Base-by-base conservation (phyloP, 352 stramenopile genomes). In the Peronospora destructor region DNA sequence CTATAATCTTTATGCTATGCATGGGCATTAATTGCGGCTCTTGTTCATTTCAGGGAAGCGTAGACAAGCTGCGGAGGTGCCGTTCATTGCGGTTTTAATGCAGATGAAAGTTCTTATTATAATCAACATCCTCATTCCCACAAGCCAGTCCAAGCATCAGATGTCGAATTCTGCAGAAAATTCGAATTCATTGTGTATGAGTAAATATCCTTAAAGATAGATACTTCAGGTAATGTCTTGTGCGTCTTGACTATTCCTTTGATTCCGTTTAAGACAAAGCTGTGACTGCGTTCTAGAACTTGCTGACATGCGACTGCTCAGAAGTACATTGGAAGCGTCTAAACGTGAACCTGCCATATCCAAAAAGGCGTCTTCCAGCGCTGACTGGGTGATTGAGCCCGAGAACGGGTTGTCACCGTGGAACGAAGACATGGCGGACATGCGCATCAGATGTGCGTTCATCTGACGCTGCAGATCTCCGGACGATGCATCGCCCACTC, bases 291-390 rank as follows among this genome's bases (percentile, higher is more conserved):
- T 54, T 17, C 33, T 42, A 26, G 56, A 37, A 39, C 44, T 36
- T 6, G 34, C 19, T 26, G 69, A 60, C 45, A 77, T 79, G 9
- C 73, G 74, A 45, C 72, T 88, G 17, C 64, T 69, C 35, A 89
- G 54, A 5, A 91, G 53, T 37, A 91, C 73, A 55, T 73, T 87
- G 10, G 80, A 87, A 30, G 75, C 61, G 32, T 91, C 80, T 29
- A 91, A 58, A 2, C 76, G 73, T 0, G 80, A 91, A 14, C 80
- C 80, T 2, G 82, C 80, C 75, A 93, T 87, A 40, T 93, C 82
- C 21, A 93, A 59, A 40, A 93, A 91, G 8, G 82, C 82, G 8
- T 93, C 82, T 64, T 87, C 82, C 17, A 93, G 62, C 10, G 79
- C 79, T 4, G 82, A 93, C 45, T 91, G 82, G 1, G 78, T 93